A percentile compares a stretch with the other conserved stretches of the same genome.
These are phyloP conservation scores for Termitomyces sp. DNA, from an alignment of 1,284 basidiomycete genomes.

Conservation along the genomic window DNA sequence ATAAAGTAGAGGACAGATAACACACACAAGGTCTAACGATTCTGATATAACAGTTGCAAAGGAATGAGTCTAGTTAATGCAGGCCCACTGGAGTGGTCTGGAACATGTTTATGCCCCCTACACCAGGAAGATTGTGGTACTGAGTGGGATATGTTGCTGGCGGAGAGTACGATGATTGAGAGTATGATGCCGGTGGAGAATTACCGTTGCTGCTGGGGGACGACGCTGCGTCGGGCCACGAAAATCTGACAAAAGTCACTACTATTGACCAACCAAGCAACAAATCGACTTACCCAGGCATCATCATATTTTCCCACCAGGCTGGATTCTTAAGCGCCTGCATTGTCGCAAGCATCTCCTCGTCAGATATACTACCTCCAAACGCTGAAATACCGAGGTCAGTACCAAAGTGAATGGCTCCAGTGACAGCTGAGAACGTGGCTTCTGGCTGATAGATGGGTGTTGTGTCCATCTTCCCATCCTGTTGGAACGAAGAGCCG, in stretches of 20 bases:
- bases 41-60: too few relatives aligned
- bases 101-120: too few relatives aligned
- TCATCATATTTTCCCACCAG: conserved; percentile 77
- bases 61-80: too few relatives aligned
- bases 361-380: conserved; percentile 36
- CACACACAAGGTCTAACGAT: too few relatives aligned
- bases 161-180: conserved; percentile 3
- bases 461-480: conserved; percentile 25
- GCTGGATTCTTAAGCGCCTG: conserved; percentile 62
- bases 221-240: conserved; percentile 33
- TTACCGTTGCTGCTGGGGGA: conserved; percentile 27
- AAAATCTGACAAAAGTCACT: conserved; percentile 25
- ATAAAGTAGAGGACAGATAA: too few relatives aligned
- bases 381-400: conserved; percentile 31
- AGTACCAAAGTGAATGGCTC: conserved; percentile 38
- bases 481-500: conserved; percentile 13
- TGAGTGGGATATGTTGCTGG: conserved; percentile 11
- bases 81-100: too few relatives aligned
- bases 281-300: conserved; percentile 57
- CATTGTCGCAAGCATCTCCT: conserved; percentile 68
- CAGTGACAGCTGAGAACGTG: conserved; percentile 35
- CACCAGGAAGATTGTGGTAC: conserved; percentile 8
- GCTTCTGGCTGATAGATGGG: conserved; percentile 42
- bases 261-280: background rate
- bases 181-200: conserved; percentile 10